These are phyloP conservation scores for Leptoxyphium fumago DNA, from an alignment of 2,329 filamentous ascomycete species.

Conservation along the genomic window DNA sequence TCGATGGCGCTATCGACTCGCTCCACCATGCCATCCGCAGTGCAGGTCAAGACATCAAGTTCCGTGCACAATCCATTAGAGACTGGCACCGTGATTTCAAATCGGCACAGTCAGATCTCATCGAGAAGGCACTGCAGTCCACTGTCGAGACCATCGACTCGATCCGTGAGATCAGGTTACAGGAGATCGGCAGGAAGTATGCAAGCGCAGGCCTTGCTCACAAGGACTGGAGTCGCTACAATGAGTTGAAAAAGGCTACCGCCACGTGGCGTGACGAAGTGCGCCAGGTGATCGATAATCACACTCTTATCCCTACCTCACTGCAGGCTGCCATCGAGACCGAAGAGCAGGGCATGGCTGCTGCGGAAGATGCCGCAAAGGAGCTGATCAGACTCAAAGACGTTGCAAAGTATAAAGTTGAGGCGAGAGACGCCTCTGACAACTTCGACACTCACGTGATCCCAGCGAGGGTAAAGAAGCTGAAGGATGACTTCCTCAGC, in stretches of 20 bases:
- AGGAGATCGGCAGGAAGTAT: slow-evolving; percentile 87
- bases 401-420: slow-evolving; percentile 71
- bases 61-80: slow-evolving; percentile 60
- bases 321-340: slow-evolving; percentile 53
- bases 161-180: slow-evolving; percentile 69
- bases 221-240: slow-evolving; percentile 93
- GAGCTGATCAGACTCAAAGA: slow-evolving; percentile 72
- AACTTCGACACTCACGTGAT: slow-evolving; percentile 61
- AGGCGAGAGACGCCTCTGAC: slow-evolving; percentile 56
- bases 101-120: slow-evolving; percentile 49
- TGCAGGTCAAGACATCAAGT: slow-evolving; percentile 59
- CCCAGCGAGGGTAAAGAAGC: slow-evolving; percentile 38
- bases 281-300: slow-evolving; percentile 56
- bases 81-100: slow-evolving; percentile 64
- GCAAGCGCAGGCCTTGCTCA: slow-evolving; percentile 93
- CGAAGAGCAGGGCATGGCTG: slow-evolving; percentile 64
- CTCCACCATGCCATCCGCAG: slow-evolving; percentile 44
- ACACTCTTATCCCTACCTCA: slow-evolving; percentile 55
- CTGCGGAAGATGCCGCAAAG: slow-evolving; percentile 63
- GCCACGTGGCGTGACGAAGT: slow-evolving; percentile 76
- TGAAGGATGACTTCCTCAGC: slow-evolving; percentile 20
- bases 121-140: slow-evolving; percentile 59
- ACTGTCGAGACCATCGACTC: slow-evolving; percentile 71
- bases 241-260: slow-evolving; percentile 69
- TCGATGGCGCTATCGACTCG: slow-evolving; percentile 37